phyloP scores from a whole-genome alignment of 371 early-diverging fungal genomes.

The Mortierella sp. region DNA sequence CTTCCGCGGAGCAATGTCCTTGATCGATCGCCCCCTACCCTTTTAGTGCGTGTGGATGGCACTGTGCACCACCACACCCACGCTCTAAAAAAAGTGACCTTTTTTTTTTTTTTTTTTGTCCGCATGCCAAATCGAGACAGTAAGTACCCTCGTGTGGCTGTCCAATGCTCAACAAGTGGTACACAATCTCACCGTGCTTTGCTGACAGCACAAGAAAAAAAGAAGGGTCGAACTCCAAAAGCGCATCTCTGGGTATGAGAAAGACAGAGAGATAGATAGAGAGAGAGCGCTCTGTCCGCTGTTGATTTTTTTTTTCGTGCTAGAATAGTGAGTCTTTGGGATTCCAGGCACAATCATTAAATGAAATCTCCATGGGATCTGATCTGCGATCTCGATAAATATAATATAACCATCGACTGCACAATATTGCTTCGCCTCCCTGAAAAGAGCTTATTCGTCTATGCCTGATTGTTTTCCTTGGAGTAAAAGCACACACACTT shows the following conservation, averaged over 20 bases:
- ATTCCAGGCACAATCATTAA: not conserved
- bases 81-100: not conserved
- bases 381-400: not conserved
- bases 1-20: not conserved
- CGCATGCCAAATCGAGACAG: not conserved
- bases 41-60: not conserved
- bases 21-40: not conserved
- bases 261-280: not conserved
- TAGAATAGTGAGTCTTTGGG: not conserved
- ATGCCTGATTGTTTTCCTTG: not conserved
- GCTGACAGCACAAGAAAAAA: not conserved
- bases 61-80: too few relatives aligned
- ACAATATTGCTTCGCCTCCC: not conserved
- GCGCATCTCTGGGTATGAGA: not conserved
- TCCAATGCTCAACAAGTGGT: not conserved
- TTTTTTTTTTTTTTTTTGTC: not conserved
- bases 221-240: slow-evolving; percentile 7
- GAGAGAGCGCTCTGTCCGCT: not conserved
- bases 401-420: not conserved
- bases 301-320: not conserved
- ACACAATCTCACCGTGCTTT: too few relatives aligned
- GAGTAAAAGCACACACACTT: not conserved
- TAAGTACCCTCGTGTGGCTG: not conserved
- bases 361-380: slow-evolving; percentile 1
- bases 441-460: not conserved